phyloP scores from a whole-genome alignment of 768 basidiomycete species.

The Calocybe gangraenosa region DNA sequence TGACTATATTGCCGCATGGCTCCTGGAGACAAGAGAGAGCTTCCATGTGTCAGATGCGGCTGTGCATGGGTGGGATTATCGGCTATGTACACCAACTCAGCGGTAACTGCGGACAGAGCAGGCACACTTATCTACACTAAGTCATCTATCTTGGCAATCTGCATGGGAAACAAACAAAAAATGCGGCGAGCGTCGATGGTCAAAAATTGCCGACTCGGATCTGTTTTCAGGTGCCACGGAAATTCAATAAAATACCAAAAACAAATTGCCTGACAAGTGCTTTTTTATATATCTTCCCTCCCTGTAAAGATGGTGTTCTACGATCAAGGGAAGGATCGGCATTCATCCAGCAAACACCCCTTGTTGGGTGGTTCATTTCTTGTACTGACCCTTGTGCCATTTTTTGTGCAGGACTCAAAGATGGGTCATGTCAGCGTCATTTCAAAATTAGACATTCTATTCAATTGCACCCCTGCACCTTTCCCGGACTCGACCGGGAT shows the following conservation, averaged over 20 bases:
- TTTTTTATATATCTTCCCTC: too few species aligned
- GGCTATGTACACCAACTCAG: slow-evolving; percentile 6
- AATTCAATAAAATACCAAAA: not conserved
- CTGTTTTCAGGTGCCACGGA: slow-evolving; percentile 6
- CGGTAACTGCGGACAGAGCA: slow-evolving; percentile 3
- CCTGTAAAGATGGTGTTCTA: too few species aligned
- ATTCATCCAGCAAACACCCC: not conserved
- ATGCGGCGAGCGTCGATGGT: too few species aligned
- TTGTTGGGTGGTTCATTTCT: too few species aligned
- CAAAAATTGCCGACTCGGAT: slow-evolving; percentile 6
- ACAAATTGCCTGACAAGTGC: not conserved
- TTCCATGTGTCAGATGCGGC: slow-evolving; percentile 8
- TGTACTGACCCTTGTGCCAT: not conserved
- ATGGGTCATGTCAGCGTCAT: slow-evolving; percentile 3
- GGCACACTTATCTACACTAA: too few species aligned
- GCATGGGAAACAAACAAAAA: too few species aligned
- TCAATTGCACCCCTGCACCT: not conserved
- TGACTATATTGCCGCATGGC: slow-evolving; percentile 9
- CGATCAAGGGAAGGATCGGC: slow-evolving; percentile 5
- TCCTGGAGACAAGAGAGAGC: not conserved
- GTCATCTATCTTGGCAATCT: too few species aligned
- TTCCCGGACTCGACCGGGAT: slow-evolving; percentile 5
- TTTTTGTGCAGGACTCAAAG: not conserved
- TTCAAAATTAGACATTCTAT: slow-evolving; percentile 1
- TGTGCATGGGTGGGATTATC: too few species aligned